Evolutionary conservation across 208 protist species (phyloP).

Genomic region (Crithidia sp.): DNA sequence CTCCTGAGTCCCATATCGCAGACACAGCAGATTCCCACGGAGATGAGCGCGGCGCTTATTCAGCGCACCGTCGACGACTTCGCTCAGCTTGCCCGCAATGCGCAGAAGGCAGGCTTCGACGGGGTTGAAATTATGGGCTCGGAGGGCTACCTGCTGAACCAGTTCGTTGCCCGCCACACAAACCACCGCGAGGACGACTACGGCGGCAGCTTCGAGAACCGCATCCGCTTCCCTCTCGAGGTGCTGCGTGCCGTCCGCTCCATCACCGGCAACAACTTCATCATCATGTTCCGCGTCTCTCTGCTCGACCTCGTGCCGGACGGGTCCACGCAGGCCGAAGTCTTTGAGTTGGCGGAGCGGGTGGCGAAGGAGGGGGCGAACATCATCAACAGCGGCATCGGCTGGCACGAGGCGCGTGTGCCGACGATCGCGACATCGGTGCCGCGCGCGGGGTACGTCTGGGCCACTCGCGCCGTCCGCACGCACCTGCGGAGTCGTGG

Average conservation of each 20-base stretch:
- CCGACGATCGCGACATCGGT: slow-evolving; percentile 93
- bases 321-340: slow-evolving; percentile 87
- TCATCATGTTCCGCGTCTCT: slow-evolving; percentile 91
- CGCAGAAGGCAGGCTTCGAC: slow-evolving; percentile 94
- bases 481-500: slow-evolving; percentile 41
- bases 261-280: slow-evolving; percentile 69
- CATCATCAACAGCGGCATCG: slow-evolving; percentile 95
- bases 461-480: slow-evolving; percentile 68
- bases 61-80: slow-evolving; percentile 88
- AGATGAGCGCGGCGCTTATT: slow-evolving; percentile 65
- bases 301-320: slow-evolving; percentile 93
- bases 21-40: slow-evolving; percentile 58
- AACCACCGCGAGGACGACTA: slow-evolving; percentile 93
- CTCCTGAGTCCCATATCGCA: slow-evolving; percentile 64
- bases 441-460: slow-evolving; percentile 85
- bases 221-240: slow-evolving; percentile 85
- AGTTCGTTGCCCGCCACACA: slow-evolving; percentile 88
- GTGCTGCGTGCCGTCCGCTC: slow-evolving; percentile 79
- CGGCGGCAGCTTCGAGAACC: slow-evolving; percentile 72
- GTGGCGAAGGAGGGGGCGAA: slow-evolving; percentile 74
- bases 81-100: slow-evolving; percentile 75
- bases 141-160: slow-evolving; percentile 94
- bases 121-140: slow-evolving; percentile 94
- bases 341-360: slow-evolving; percentile 74
- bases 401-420: slow-evolving; percentile 95